phyloP scores from a whole-genome alignment of 768 basidiomycete species.

The Rhodotorula kratochvilovae region DNA sequence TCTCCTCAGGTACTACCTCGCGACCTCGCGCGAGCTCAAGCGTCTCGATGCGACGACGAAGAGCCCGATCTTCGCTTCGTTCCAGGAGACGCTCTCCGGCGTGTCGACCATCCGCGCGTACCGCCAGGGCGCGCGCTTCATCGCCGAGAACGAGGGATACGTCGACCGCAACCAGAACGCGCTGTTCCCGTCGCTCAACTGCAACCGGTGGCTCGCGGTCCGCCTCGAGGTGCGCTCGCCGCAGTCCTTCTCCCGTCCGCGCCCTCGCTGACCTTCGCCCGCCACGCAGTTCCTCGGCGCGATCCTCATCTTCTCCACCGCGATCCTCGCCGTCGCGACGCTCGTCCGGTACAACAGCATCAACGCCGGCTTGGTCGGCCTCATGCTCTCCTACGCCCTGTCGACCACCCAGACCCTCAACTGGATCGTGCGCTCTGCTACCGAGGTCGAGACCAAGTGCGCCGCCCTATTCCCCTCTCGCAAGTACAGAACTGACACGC shows the following conservation, averaged over 20 bases:
- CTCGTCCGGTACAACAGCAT: constrained; percentile 30
- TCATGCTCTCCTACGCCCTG: constrained; percentile 59
- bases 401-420: constrained; percentile 36
- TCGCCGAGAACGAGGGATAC: constrained; percentile 57
- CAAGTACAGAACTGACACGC: constrained; percentile 50
- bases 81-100: constrained; percentile 53
- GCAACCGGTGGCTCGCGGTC: constrained; percentile 54
- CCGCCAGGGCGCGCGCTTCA: constrained; percentile 64
- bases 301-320: constrained; percentile 42
- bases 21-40: constrained; percentile 80
- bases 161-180: constrained; percentile 51
- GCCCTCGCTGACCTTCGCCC: neutral
- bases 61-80: constrained; percentile 80
- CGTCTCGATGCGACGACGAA: constrained; percentile 82
- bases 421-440: constrained; percentile 52
- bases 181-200: constrained; percentile 61
- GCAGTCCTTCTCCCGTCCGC: neutral
- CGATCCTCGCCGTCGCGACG: constrained; percentile 38
- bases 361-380: constrained; percentile 52
- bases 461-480: constrained; percentile 49
- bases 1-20: constrained; percentile 69
- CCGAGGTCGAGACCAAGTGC: constrained; percentile 26
- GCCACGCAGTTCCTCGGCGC: constrained; percentile 36
- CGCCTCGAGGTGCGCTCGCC: constrained; percentile 37
- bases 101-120: constrained; percentile 79